phyloP scores from a whole-genome alignment of 768 basidiomycete genomes.

The Kwoniella sp. region DNA sequence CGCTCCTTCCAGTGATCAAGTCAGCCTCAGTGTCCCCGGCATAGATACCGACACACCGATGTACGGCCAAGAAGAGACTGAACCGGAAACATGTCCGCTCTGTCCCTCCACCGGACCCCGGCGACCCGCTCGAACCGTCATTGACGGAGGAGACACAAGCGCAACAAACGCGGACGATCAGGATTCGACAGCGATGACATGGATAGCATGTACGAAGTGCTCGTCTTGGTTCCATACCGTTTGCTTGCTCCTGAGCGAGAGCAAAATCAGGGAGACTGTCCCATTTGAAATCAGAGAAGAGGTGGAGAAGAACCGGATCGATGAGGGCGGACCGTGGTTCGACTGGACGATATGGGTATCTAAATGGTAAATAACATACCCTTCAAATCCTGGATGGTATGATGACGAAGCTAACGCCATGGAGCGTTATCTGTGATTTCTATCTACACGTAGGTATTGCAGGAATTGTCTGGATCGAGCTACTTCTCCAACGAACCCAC shows the following conservation, averaged over 20 bases:
- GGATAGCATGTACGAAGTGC: conserved; percentile 51
- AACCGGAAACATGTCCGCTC: conserved; percentile 27
- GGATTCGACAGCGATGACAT: conserved; percentile 17
- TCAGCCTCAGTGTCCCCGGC: too few relatives aligned
- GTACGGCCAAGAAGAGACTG: conserved; percentile 1
- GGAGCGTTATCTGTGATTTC: background rate
- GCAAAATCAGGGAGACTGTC: conserved; percentile 22
- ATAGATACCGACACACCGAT: too few relatives aligned
- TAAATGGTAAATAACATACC: conserved; percentile 36
- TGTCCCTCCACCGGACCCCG: conserved; percentile 30
- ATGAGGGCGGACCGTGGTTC: conserved; percentile 35
- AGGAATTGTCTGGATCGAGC: conserved; percentile 28
- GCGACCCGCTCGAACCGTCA: conserved; percentile 7
- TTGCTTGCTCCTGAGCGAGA: conserved; percentile 37
- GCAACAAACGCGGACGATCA: background rate
- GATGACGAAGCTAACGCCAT: background rate
- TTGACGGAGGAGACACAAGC: background rate
- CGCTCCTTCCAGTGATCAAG: too few relatives aligned
- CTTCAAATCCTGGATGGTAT: conserved; percentile 3
- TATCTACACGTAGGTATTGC: conserved; percentile 45
- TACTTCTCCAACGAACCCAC: conserved; percentile 28
- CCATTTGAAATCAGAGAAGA: conserved; percentile 30
- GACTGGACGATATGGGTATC: conserved; percentile 46
- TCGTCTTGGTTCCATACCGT: conserved; percentile 50
- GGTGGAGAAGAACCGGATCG: conserved; percentile 11